These are phyloP conservation scores for Paramyrothecium sp. DNA, from an alignment of 2,329 filamentous ascomycete species.

Conservation along the genomic window DNA sequence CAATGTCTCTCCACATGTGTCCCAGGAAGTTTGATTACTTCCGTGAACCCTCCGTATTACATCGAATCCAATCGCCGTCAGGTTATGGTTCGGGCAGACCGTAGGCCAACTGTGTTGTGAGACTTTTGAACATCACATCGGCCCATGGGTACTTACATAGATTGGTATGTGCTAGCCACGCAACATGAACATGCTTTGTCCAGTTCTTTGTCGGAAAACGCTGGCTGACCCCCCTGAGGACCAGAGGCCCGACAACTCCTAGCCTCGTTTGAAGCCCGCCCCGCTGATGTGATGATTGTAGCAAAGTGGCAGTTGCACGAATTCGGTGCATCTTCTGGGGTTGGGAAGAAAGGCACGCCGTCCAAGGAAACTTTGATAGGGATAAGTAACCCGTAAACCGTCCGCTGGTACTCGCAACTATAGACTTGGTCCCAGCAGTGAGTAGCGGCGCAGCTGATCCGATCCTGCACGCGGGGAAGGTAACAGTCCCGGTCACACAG, in stretches of 20 bases:
- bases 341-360: constrained; percentile 1
- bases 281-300: neutral
- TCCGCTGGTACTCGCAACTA: constrained; percentile 7
- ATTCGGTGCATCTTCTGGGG: constrained; percentile 2
- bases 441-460: constrained; percentile 2
- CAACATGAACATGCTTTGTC: no score
- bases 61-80: neutral
- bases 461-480: neutral
- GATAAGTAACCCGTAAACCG: neutral
- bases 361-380: neutral
- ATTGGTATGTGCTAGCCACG: no score
- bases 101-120: neutral
- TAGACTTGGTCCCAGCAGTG: constrained; percentile 9
- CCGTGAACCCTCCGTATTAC: neutral
- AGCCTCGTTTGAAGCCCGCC: no score
- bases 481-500: neutral
- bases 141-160: no score
- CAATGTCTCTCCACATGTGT: neutral
- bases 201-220: no score
- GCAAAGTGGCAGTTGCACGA: constrained; percentile 5
- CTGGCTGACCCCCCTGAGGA: no score
- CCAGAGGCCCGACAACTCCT: no score
- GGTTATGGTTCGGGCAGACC: neutral
- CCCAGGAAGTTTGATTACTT: neutral
- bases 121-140: no score